Percentiles rank a stretch among this genome's conserved stretches.
Evolutionary conservation across 768 basidiomycete genomes (phyloP).

Genomic region (Cyathus striatus): DNA sequence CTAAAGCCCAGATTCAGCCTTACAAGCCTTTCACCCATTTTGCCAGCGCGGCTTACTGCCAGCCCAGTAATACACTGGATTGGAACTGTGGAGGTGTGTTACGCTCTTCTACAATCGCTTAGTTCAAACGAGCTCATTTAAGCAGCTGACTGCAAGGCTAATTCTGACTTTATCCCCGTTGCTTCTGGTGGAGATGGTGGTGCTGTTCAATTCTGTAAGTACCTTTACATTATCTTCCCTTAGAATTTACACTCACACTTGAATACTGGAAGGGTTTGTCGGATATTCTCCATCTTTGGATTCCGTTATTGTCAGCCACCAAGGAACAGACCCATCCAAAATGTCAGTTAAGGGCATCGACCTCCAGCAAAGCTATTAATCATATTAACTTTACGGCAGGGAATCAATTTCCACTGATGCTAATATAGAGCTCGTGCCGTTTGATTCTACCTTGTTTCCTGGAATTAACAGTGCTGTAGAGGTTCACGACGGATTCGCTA

Average conservation of each 20-base stretch:
- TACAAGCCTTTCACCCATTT: slow-evolving; percentile 43
- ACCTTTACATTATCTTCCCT: too few relatives aligned
- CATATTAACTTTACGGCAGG: slow-evolving; percentile 6
- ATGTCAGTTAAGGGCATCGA: slow-evolving; percentile 5
- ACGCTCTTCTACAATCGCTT: too few relatives aligned
- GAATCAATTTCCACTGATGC: slow-evolving; percentile 32
- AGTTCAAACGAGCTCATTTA: too few relatives aligned
- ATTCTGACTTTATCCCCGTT: slow-evolving; percentile 33
- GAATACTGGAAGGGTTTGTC: slow-evolving; percentile 23
- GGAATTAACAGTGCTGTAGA: slow-evolving; percentile 35
- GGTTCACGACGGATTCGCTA: slow-evolving; percentile 43
- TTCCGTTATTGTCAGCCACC: slow-evolving; percentile 17
- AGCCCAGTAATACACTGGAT: slow-evolving; percentile 30
- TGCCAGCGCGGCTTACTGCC: slow-evolving; percentile 45
- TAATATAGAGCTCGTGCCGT: slow-evolving; percentile 23
- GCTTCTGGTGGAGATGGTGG: slow-evolving; percentile 39
- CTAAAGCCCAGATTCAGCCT: slow-evolving; percentile 28
- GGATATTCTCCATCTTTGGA: slow-evolving; percentile 8
- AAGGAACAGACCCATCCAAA: slow-evolving; percentile 7
- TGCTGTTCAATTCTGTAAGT: slow-evolving; percentile 30
- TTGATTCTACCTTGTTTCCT: slow-evolving; percentile 43
- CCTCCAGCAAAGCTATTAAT: not conserved
- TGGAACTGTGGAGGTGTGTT: slow-evolving; percentile 47
- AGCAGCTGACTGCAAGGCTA: slow-evolving; percentile 34
- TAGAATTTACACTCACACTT: too few relatives aligned